Conservation (phyloP, 306 rosid genomes). For the Sphenostylis stenocarpa region DNA sequence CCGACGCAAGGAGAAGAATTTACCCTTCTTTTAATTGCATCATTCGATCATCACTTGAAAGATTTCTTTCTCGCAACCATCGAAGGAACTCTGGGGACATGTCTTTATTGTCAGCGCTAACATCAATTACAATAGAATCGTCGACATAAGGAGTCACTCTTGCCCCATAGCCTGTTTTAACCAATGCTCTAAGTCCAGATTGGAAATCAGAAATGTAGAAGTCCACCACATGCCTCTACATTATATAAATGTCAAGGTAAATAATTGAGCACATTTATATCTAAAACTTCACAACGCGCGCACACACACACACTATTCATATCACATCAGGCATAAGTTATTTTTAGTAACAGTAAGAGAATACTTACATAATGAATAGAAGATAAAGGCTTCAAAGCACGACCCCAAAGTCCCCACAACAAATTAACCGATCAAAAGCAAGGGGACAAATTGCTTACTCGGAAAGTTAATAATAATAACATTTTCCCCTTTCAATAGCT, state of each 20-base stretch:
- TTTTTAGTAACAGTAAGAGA: not conserved
- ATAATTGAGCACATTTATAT: not conserved
- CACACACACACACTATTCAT: not conserved
- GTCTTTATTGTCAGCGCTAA: not conserved
- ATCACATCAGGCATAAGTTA: not conserved
- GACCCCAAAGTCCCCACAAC: not conserved
- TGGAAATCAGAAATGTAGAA: slow-evolving; percentile 6
- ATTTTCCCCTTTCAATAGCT: not conserved
- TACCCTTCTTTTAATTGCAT: slow-evolving; percentile 4
- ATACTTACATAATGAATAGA: not conserved
- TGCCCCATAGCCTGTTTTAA: slow-evolving; percentile 2
- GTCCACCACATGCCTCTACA: not conserved
- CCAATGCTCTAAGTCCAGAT: not conserved
- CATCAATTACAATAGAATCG: not conserved
- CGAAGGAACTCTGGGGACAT: not conserved
- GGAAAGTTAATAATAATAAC: not conserved
- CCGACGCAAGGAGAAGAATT: not conserved
- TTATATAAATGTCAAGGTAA: not conserved
- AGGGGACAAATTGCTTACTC: not conserved
- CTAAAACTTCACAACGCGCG: not conserved
- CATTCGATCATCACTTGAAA: not conserved
- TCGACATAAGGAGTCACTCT: slow-evolving; percentile 3
- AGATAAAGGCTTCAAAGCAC: not conserved
- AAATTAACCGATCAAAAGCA: not conserved
- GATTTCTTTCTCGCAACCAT: not conserved